Evolutionary conservation across 176 grass and related monocot genomes (phyloP), one percentile per base, ranked within the genome.

Genomic region (Zoysia japonica): DNA sequence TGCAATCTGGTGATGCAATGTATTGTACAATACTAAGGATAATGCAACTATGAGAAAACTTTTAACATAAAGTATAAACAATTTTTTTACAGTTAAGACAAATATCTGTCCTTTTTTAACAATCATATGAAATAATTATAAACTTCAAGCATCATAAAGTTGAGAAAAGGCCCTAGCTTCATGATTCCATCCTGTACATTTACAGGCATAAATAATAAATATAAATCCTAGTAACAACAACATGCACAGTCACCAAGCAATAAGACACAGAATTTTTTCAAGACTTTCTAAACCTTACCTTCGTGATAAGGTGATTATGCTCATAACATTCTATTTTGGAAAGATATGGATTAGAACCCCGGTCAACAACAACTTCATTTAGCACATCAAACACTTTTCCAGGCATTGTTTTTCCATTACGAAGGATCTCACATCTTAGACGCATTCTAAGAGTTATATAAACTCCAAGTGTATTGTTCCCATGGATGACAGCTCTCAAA

Each of bases 391-490:
- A 95, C n/a, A 99, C 88, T 91, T 99, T 99, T 72, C 82, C 92
- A 47, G 96, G 92, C 85, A 99, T 83, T 85, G 92, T 81, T 85
- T 93, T 95, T 77, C 96, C 96, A 84, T 89, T 95, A 70, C 90
- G 90, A 83, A 99, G 93, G 50, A 99, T 91, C 78, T 95, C 92
- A 70, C 96, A 99, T 71, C 90, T 59, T 48, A 99, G 72, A 39
- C 92, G 96, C 96, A 99, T 95, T 86, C 96, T 89, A 89, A 99
- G 96, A 39, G 96, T 95, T 83, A 99, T 99, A 88, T 99, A 99
- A 76, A 99, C 90, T 78, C 92, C 96, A 74, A 90, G 76, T 19
- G 90, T 93, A 67, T 99, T 95, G 86, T 99, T 99, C 69, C 96
- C 96, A 82, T 99, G 88, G 72, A 99, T 95, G 65, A 99, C 88